These are phyloP conservation scores for Vitis riparia DNA, from an alignment of 164 flowering plant genomes.

Conservation along the genomic window DNA sequence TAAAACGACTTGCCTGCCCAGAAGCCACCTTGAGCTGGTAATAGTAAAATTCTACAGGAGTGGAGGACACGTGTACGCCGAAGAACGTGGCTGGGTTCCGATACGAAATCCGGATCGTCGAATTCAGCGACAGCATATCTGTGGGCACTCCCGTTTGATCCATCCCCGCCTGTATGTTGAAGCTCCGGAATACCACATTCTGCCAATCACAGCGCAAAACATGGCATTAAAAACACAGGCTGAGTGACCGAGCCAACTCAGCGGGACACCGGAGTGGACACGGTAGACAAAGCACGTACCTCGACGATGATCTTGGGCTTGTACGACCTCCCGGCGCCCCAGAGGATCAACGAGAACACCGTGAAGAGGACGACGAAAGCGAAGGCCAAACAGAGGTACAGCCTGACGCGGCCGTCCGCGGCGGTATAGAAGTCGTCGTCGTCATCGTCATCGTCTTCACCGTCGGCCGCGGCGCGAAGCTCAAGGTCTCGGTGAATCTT, in stretches of 20 bases:
- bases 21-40: constrained; percentile 68
- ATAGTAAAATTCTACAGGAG: constrained; percentile 59
- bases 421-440: constrained; percentile 34
- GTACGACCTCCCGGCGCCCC: constrained; percentile 75
- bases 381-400: constrained; percentile 42
- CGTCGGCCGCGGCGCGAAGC: constrained; percentile 4
- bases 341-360: constrained; percentile 70
- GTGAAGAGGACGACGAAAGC: constrained; percentile 56
- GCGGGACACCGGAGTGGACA: background rate
- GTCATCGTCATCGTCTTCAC: constrained; percentile 8
- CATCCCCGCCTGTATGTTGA: constrained; percentile 70
- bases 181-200: constrained; percentile 61
- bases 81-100: constrained; percentile 78
- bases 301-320: constrained; percentile 56
- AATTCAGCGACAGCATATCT: constrained; percentile 74
- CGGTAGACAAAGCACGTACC: constrained; percentile 36
- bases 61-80: constrained; percentile 79
- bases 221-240: background rate
- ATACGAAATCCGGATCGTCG: constrained; percentile 66
- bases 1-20: constrained; percentile 51
- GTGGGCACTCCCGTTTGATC: constrained; percentile 78
- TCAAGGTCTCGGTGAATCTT: constrained; percentile 24
- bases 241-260: constrained; percentile 14
- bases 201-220: constrained; percentile 23
- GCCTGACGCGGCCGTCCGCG: constrained; percentile 30